Conservation (phyloP, 1,139 yeast genomes). For the Suhomyces chickasaworum region DNA sequence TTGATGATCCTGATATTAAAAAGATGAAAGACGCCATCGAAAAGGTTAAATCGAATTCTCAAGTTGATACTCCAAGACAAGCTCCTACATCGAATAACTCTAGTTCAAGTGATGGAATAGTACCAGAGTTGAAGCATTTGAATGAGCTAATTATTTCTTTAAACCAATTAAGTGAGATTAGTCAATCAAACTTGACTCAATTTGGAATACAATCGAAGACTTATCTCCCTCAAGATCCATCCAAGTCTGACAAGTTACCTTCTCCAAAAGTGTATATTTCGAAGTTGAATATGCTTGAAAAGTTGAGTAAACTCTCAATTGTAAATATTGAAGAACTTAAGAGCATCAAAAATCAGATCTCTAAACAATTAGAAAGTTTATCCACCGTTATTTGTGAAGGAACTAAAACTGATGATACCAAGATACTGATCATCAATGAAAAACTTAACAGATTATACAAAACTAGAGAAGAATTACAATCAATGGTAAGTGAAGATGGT, state of each 20-base stretch:
- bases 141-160: constrained; percentile 36
- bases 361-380: constrained; percentile 46
- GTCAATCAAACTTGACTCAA: constrained; percentile 43
- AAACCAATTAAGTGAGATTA: constrained; percentile 32
- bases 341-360: constrained; percentile 40
- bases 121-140: constrained; percentile 43
- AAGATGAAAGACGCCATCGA: constrained; percentile 43
- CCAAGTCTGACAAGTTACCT: constrained; percentile 50
- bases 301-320: constrained; percentile 40
- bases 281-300: constrained; percentile 47
- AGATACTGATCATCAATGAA: constrained; percentile 42
- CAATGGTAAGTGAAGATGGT: constrained; percentile 38
- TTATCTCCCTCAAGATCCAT: constrained; percentile 45
- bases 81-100: neutral
- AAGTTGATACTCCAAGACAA: neutral
- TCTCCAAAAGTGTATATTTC: constrained; percentile 52
- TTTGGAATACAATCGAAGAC: constrained; percentile 46
- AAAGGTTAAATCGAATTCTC: constrained; percentile 9
- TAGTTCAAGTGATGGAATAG: constrained; percentile 20
- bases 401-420: constrained; percentile 46
- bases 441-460: constrained; percentile 38
- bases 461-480: constrained; percentile 49
- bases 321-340: constrained; percentile 42
- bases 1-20: constrained; percentile 44
- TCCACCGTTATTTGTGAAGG: constrained; percentile 45